These are phyloP conservation scores for Coniochaeta hoffmannii DNA, from an alignment of 2,329 filamentous ascomycete species.

Conservation along the genomic window DNA sequence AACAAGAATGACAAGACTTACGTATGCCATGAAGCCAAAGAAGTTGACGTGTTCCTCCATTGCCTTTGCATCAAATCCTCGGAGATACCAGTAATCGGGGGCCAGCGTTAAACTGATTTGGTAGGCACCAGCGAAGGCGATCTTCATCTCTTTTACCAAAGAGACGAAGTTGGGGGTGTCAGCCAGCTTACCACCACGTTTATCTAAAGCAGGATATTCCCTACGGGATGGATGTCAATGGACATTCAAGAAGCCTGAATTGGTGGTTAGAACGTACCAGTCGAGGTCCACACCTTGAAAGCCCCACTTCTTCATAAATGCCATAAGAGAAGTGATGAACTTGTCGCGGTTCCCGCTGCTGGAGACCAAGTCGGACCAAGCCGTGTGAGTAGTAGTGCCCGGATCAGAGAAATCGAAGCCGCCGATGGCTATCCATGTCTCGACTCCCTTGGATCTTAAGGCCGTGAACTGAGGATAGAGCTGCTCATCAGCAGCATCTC, in stretches of 20 bases:
- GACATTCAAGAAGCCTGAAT: too few species aligned
- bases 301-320: constrained; percentile 25
- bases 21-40: constrained; percentile 30
- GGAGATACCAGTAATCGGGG: constrained; percentile 29
- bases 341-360: constrained; percentile 16
- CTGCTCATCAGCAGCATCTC: constrained; percentile 12
- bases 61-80: constrained; percentile 24
- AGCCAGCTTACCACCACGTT: constrained; percentile 24
- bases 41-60: constrained; percentile 31
- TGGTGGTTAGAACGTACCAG: too few species aligned
- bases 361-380: constrained; percentile 21
- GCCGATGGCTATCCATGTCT: constrained; percentile 23
- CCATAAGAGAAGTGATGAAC: constrained; percentile 27
- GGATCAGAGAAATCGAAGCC: constrained; percentile 21
- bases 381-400: constrained; percentile 16
- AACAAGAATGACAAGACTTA: too few species aligned
- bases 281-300: constrained; percentile 37
- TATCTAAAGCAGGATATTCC: constrained; percentile 31
- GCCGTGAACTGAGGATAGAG: constrained; percentile 17
- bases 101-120: constrained; percentile 32
- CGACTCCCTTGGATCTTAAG: constrained; percentile 13
- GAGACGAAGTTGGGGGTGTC: constrained; percentile 29
- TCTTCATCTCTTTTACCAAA: constrained; percentile 26
- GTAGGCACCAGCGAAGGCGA: constrained; percentile 25
- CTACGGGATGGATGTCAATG: too few species aligned